phyloP scores from a whole-genome alignment of 2,329 filamentous ascomycete genomes.

The Sclerotinia trifoliorum region DNA sequence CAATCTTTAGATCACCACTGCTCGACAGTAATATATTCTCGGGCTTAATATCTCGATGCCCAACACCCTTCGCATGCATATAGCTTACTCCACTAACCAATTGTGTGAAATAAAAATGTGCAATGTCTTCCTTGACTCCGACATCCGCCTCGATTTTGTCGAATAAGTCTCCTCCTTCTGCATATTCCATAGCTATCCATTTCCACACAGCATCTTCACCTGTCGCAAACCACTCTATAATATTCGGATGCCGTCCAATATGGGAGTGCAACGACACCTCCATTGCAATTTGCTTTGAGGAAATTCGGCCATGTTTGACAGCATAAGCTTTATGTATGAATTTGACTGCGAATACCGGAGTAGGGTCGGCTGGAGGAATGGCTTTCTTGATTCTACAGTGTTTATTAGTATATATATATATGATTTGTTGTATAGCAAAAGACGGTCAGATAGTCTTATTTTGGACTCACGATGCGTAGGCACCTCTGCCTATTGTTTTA shows the following conservation, averaged over 20 bases:
- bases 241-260: constrained; percentile 84
- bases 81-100: constrained; percentile 86
- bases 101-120: constrained; percentile 94
- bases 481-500: constrained; percentile 92
- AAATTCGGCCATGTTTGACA: constrained; percentile 81
- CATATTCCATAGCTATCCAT: constrained; percentile 98
- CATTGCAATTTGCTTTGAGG: constrained; percentile 84
- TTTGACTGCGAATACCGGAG: constrained; percentile 92
- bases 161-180: constrained; percentile 92
- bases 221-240: constrained; percentile 87
- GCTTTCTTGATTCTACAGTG: constrained; percentile 71
- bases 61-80: constrained; percentile 94
- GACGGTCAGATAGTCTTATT: background rate
- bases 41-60: constrained; percentile 87
- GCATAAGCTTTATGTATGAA: constrained; percentile 98
- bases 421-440: background rate
- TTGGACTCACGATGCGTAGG: constrained; percentile 82
- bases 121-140: constrained; percentile 90
- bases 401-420: constrained; percentile 24
- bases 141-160: constrained; percentile 99
- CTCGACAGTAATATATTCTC: constrained; percentile 91
- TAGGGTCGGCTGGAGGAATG: constrained; percentile 64
- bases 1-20: constrained; percentile 85
- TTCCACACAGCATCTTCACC: constrained; percentile 85
- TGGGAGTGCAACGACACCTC: constrained; percentile 89